Conservation (phyloP, 2,329 filamentous ascomycete species). For the Plectosphaerella cucumerina region DNA sequence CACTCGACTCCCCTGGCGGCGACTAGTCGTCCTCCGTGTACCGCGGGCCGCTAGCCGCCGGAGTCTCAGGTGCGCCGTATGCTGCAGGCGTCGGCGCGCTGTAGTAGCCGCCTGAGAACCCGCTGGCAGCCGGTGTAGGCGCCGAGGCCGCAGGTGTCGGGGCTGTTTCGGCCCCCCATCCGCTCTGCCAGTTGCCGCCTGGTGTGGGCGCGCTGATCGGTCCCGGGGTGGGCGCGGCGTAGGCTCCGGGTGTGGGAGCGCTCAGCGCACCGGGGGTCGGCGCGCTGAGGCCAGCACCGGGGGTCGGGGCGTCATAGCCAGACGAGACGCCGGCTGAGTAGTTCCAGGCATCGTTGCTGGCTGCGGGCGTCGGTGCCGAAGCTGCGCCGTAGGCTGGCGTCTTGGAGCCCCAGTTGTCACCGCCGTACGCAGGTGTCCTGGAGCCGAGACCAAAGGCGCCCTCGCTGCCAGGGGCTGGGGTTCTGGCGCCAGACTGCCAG, state of each 20-base stretch:
- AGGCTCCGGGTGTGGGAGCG: constrained; percentile 69
- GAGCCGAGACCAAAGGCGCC: constrained; percentile 63
- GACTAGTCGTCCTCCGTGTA: constrained; percentile 48
- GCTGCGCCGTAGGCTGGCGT: constrained; percentile 66
- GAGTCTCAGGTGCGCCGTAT: constrained; percentile 54
- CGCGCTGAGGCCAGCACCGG: constrained; percentile 53
- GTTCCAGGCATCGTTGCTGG: constrained; percentile 56
- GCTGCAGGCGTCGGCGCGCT: constrained; percentile 64
- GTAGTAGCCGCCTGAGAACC: constrained; percentile 46
- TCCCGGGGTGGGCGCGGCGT: constrained; percentile 60
- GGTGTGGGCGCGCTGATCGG: constrained; percentile 64
- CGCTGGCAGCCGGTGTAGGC: constrained; percentile 65
- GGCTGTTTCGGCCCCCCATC: constrained; percentile 56
- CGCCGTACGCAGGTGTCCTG: constrained; percentile 62
- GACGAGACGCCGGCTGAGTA: constrained; percentile 48
- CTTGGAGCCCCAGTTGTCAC: constrained; percentile 66
- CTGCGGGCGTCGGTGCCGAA: constrained; percentile 55
- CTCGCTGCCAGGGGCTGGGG: constrained; percentile 45
- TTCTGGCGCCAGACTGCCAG: constrained; percentile 75
- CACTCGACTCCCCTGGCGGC: not conserved
- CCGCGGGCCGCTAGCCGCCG: constrained; percentile 53
- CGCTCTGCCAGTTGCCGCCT: constrained; percentile 56
- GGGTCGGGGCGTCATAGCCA: constrained; percentile 68
- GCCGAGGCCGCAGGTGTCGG: constrained; percentile 62
- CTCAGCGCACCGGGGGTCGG: constrained; percentile 59